Conservation (phyloP, 345 rosid species). For the Dipteronia sinensis region DNA sequence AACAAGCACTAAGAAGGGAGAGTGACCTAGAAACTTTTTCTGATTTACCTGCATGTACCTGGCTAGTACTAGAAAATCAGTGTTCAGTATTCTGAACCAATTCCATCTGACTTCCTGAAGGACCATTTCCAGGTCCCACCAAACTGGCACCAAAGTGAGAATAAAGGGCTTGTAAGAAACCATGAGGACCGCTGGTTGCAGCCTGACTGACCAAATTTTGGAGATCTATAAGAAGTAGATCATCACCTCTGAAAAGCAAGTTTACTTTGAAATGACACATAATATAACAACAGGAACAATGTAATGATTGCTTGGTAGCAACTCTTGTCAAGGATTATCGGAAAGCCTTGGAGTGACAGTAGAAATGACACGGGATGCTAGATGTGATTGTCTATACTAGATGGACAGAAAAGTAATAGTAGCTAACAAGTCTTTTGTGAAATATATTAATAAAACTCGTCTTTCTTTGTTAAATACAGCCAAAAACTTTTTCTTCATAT, state of each 20-base stretch:
- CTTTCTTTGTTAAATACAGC: neutral
- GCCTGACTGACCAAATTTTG: slow-evolving; percentile 5
- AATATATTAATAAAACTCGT: neutral
- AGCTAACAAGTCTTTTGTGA: neutral
- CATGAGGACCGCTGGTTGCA: slow-evolving; percentile 19
- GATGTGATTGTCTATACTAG: neutral
- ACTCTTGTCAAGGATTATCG: neutral
- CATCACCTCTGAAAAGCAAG: neutral
- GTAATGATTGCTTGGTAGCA: neutral
- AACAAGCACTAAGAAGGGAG: slow-evolving; percentile 1
- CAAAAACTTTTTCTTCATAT: neutral
- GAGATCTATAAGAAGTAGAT: neutral
- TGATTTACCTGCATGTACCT: too few species aligned
- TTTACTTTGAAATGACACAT: neutral
- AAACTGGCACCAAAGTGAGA: slow-evolving; percentile 23
- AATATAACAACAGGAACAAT: neutral
- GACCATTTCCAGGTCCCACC: slow-evolving; percentile 23
- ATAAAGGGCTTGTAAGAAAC: slow-evolving; percentile 28
- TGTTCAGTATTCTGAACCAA: too few species aligned
- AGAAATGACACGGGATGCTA: neutral
- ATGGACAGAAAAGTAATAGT: neutral
- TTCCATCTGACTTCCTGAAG: slow-evolving; percentile 16
- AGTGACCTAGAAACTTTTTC: neutral
- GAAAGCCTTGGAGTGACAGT: neutral
- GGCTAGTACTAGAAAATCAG: too few species aligned